A percentile compares a stretch with the other conserved stretches of the same genome.
These are phyloP conservation scores for Kodamaea plutei DNA, from an alignment of 1,139 yeast genomes.

Conservation along the genomic window DNA sequence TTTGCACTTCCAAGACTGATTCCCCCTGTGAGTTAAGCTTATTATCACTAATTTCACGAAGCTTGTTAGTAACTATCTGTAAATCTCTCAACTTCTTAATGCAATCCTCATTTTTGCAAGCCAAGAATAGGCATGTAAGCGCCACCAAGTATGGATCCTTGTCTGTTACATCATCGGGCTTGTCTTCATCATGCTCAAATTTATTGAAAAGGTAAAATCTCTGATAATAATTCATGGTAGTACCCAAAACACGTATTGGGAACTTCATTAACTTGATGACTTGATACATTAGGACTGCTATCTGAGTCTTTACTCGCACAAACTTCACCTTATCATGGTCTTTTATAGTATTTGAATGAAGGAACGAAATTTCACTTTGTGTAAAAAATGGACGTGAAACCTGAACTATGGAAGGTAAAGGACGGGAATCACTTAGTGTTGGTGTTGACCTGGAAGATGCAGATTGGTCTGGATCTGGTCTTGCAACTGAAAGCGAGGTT, in stretches of 20 bases:
- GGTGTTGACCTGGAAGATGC: constrained; percentile 2
- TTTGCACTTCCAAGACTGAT: constrained; percentile 39
- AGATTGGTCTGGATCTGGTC: constrained; percentile 4
- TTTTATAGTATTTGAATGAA: constrained; percentile 50
- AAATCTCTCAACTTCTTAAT: constrained; percentile 72
- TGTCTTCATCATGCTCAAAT: constrained; percentile 37
- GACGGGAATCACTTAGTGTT: constrained; percentile 2
- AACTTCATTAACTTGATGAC: constrained; percentile 52
- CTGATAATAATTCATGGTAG: constrained; percentile 70
- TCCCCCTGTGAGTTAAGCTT: constrained; percentile 6
- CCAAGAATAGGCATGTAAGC: constrained; percentile 69
- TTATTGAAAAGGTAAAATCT: constrained; percentile 62
- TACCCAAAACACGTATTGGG: constrained; percentile 63
- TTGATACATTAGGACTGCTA: constrained; percentile 52
- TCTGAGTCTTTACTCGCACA: constrained; percentile 50
- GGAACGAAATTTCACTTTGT: constrained; percentile 48
- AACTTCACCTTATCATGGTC: constrained; percentile 45
- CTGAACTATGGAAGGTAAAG: constrained; percentile 24
- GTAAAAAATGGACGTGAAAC: constrained; percentile 67
- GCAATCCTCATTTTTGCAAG: constrained; percentile 85
- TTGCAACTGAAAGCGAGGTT: constrained; percentile 1
- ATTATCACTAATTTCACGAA: constrained; percentile 28
- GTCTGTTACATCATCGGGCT: constrained; percentile 19
- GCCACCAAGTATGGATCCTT: constrained; percentile 55
- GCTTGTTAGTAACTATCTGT: constrained; percentile 40